Conservation (phyloP, 2,329 filamentous ascomycete genomes). For the Capronia coronata region DNA sequence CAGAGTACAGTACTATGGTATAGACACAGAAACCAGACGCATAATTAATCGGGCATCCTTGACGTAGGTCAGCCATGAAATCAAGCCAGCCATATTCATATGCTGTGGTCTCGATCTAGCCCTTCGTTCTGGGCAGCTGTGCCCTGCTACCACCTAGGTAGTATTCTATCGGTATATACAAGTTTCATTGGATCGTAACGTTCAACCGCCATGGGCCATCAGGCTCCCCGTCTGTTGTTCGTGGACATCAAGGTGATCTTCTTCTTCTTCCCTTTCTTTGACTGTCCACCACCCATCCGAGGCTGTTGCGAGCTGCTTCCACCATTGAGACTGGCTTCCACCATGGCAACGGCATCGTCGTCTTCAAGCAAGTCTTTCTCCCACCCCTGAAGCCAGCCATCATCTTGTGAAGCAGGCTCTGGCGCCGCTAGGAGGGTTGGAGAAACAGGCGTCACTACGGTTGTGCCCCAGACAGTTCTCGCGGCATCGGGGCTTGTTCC, state of each 20-base stretch:
- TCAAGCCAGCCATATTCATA: no score
- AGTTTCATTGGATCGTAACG: background rate
- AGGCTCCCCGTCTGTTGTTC: conserved; percentile 53
- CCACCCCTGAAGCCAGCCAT: conserved; percentile 83
- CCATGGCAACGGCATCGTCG: conserved; percentile 49
- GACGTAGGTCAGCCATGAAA: no score
- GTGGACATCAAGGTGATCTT: conserved; percentile 66
- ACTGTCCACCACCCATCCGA: conserved; percentile 12
- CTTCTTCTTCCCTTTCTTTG: conserved; percentile 54
- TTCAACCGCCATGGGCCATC: conserved; percentile 17
- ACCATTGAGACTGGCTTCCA: conserved; percentile 34
- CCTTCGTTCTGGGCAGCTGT: background rate
- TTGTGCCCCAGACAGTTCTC: conserved; percentile 90
- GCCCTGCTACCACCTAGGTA: no score
- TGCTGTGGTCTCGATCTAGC: background rate
- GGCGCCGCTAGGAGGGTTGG: conserved; percentile 41
- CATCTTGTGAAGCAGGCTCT: conserved; percentile 47
- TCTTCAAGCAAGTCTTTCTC: conserved; percentile 68
- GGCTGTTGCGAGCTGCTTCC: conserved; percentile 27
- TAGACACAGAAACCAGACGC: no score
- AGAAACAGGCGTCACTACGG: conserved; percentile 56
- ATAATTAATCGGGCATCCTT: no score
- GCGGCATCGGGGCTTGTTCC: conserved; percentile 71
- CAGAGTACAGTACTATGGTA: no score
- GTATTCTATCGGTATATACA: no score